phyloP scores from a whole-genome alignment of 1,284 basidiomycete genomes.

The Puccinia hordei region DNA sequence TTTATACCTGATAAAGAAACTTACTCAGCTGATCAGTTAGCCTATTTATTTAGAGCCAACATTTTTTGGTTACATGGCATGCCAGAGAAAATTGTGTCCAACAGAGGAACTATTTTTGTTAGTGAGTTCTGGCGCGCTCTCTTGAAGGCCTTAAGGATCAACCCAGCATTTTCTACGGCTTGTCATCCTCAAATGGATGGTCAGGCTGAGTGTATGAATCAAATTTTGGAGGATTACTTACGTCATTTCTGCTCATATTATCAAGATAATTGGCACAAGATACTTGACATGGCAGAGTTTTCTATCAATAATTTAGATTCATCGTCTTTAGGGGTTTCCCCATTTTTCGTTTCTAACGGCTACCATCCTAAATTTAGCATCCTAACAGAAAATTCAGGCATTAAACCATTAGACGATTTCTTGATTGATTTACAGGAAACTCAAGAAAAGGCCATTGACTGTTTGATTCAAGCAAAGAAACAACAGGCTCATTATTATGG shows the following conservation, averaged over 20 bases:
- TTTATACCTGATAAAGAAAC: constrained; percentile 21
- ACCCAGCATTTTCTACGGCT: too few species aligned
- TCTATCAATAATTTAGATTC: too few species aligned
- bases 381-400: constrained; percentile 2
- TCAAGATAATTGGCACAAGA: too few species aligned
- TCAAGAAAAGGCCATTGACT: constrained; percentile 5
- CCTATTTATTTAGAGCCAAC: not conserved
- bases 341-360: constrained; percentile 62
- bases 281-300: too few species aligned
- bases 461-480: not conserved
- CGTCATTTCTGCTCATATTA: constrained; percentile 51
- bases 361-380: constrained; percentile 58
- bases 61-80: constrained; percentile 19
- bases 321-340: constrained; percentile 58
- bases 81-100: constrained; percentile 10
- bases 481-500: not conserved
- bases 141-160: too few species aligned
- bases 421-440: not conserved
- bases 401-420: constrained; percentile 23
- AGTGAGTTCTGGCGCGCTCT: too few species aligned
- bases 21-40: not conserved
- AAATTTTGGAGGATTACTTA: constrained; percentile 49
- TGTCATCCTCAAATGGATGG: not conserved
- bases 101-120: not conserved
- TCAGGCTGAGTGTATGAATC: constrained; percentile 22